Percentiles rank a stretch among this genome's conserved stretches.
Evolutionary conservation across 768 basidiomycete species (phyloP).

Genomic region (Pulveroboletus sp.): DNA sequence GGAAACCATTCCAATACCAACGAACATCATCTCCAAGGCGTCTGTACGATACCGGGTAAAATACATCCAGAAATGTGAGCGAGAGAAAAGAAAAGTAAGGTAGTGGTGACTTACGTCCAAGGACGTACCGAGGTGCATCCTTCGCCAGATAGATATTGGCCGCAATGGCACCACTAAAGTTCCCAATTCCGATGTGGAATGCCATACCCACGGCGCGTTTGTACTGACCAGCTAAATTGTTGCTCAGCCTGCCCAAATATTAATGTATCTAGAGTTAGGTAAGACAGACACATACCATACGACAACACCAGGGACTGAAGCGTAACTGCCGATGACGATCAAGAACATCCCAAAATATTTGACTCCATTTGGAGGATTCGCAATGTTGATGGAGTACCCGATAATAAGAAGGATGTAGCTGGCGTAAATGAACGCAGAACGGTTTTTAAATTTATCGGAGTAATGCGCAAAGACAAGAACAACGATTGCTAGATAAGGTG

Average conservation of each 20-base stretch:
- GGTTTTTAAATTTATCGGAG: slow-evolving; percentile 55
- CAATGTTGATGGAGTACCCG: slow-evolving; percentile 66
- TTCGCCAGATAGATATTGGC: slow-evolving; percentile 58
- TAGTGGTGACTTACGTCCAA: slow-evolving; percentile 52
- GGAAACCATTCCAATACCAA: slow-evolving; percentile 58
- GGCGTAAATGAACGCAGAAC: slow-evolving; percentile 57
- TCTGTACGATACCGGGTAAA: slow-evolving; percentile 33
- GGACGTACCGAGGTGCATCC: slow-evolving; percentile 57
- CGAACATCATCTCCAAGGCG: slow-evolving; percentile 63
- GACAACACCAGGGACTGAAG: slow-evolving; percentile 57
- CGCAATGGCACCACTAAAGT: slow-evolving; percentile 63
- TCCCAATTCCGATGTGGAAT: slow-evolving; percentile 50
- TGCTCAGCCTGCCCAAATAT: slow-evolving; percentile 42
- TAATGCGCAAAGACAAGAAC: slow-evolving; percentile 51
- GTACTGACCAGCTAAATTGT: slow-evolving; percentile 60
- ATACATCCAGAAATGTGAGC: not conserved
- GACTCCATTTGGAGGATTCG: slow-evolving; percentile 44
- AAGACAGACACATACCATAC: slow-evolving; percentile 47
- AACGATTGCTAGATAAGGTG: slow-evolving; percentile 41
- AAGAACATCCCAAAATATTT: slow-evolving; percentile 78
- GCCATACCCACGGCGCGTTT: slow-evolving; percentile 71
- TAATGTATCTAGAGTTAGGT: not conserved
- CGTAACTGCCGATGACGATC: slow-evolving; percentile 54
- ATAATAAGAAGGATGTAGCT: slow-evolving; percentile 50
- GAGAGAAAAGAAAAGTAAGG: not conserved